A percentile compares a stretch with the other conserved stretches of the same genome.
Conservation (phyloP, 1,284 basidiomycete species). For the Psilocybe mexicana region DNA sequence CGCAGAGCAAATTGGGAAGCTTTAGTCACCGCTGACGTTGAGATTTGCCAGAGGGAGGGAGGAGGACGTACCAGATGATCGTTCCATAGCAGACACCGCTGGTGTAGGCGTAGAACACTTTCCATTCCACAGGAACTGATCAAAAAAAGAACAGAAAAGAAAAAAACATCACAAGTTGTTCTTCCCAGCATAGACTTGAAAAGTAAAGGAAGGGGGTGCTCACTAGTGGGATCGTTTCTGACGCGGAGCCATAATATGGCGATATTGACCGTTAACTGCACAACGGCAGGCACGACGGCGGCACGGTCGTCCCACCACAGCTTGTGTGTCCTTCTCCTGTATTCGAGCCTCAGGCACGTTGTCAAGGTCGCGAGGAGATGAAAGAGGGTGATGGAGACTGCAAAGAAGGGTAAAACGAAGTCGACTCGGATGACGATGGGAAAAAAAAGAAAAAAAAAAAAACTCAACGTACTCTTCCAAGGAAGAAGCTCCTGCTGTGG, state of each 20-base stretch:
- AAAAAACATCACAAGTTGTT: neutral
- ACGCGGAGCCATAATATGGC: neutral
- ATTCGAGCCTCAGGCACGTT: slow-evolving; percentile 5
- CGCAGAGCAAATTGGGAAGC: neutral
- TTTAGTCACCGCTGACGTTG: neutral
- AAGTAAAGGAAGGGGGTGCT: no score
- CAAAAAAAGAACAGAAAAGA: neutral
- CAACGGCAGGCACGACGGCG: neutral
- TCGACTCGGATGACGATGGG: no score
- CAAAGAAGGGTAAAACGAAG: neutral
- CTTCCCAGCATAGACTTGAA: no score
- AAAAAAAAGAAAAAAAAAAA: no score
- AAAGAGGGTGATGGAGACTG: neutral
- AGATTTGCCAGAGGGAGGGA: neutral
- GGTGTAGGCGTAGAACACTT: neutral
- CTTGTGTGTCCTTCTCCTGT: neutral
- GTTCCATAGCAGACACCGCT: neutral
- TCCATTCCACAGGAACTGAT: neutral
- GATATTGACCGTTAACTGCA: neutral
- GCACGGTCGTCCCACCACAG: slow-evolving; percentile 13
- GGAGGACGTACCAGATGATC: neutral
- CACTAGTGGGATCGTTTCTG: neutral
- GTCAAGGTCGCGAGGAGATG: neutral
- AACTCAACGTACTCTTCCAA: no score
- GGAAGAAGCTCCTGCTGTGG: no score